Conservation (phyloP, 192 early-diverging fungal species). For the Coemansia sp. region DNA sequence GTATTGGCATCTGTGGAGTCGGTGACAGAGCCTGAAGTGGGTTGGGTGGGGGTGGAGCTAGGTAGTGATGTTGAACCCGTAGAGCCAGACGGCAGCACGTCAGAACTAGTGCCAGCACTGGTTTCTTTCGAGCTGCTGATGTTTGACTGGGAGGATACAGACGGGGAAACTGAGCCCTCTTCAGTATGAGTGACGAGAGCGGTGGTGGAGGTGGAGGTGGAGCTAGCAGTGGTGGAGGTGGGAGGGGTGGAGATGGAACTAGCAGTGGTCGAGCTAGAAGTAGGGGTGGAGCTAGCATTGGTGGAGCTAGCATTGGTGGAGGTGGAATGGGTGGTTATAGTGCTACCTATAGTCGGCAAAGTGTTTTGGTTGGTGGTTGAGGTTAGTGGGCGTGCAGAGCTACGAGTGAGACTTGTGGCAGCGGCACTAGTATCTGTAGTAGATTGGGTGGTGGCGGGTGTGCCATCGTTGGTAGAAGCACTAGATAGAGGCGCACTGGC, state of each 20-base stretch:
- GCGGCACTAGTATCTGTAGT: not conserved
- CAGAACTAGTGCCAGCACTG: conserved; percentile 15
- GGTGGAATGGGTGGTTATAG: conserved; percentile 3
- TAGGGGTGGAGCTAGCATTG: not conserved
- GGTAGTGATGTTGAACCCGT: not conserved
- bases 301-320: not conserved
- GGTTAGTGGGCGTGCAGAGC: conserved; percentile 8
- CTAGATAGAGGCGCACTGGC: not conserved
- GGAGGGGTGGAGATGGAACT: not conserved
- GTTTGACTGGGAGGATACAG: not conserved
- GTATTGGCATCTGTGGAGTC: not conserved
- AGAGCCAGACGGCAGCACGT: conserved; percentile 5
- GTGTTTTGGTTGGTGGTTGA: conserved; percentile 6
- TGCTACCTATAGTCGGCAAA: conserved; percentile 2
- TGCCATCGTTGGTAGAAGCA: not conserved
- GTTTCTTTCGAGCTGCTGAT: not conserved
- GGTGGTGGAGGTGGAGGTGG: not conserved
- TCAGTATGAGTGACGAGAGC: not conserved
- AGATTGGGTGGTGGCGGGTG: not conserved
- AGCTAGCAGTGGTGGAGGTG: not conserved
- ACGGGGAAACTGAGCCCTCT: not conserved
- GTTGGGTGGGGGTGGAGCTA: not conserved
- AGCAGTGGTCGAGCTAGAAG: not conserved
- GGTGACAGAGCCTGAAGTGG: not conserved
- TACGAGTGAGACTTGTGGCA: not conserved